Evolutionary conservation across 768 basidiomycete species (phyloP).

Genomic region (Saitozyma sp.): DNA sequence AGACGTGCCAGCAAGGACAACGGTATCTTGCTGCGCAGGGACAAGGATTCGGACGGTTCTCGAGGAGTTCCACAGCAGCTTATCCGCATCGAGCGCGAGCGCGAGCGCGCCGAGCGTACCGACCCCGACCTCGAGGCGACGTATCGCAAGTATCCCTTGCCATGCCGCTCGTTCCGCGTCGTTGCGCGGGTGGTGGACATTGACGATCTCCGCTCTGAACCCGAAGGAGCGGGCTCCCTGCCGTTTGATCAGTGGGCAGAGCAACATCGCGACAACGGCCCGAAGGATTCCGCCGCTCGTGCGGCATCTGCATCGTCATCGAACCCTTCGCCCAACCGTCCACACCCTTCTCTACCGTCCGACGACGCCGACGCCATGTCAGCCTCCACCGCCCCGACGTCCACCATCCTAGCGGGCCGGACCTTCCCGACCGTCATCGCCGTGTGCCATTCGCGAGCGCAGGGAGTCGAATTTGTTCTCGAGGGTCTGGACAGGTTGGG

Average conservation of each 20-base stretch:
- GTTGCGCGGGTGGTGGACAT: conserved; percentile 73
- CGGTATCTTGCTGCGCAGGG: conserved; percentile 2
- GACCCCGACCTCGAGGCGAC: not conserved
- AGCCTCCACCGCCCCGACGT: conserved; percentile 15
- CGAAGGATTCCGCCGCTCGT: not conserved
- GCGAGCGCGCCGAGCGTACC: not conserved
- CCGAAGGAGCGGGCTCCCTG: conserved; percentile 2
- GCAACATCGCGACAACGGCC: not conserved
- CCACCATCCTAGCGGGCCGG: conserved; percentile 63
- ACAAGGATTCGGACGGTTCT: conserved; percentile 1
- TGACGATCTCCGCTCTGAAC: conserved; percentile 61
- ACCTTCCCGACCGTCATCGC: conserved; percentile 60
- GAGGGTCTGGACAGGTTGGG: conserved; percentile 77
- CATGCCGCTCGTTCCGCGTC: conserved; percentile 67
- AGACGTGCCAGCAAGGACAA: conserved; percentile 39
- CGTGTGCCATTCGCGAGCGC: conserved; percentile 53
- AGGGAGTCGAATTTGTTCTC: conserved; percentile 69
- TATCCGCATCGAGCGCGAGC: not conserved
- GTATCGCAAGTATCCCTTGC: conserved; percentile 28
- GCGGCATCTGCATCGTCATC: conserved; percentile 1
- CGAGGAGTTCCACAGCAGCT: not conserved
- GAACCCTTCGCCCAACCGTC: conserved; percentile 3
- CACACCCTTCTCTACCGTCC: conserved; percentile 3
- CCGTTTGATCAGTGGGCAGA: conserved; percentile 12
- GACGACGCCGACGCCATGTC: conserved; percentile 12